Evolutionary conservation across 2,329 filamentous ascomycete species (phyloP).

Genomic region (Arachnopeziza araneosa): DNA sequence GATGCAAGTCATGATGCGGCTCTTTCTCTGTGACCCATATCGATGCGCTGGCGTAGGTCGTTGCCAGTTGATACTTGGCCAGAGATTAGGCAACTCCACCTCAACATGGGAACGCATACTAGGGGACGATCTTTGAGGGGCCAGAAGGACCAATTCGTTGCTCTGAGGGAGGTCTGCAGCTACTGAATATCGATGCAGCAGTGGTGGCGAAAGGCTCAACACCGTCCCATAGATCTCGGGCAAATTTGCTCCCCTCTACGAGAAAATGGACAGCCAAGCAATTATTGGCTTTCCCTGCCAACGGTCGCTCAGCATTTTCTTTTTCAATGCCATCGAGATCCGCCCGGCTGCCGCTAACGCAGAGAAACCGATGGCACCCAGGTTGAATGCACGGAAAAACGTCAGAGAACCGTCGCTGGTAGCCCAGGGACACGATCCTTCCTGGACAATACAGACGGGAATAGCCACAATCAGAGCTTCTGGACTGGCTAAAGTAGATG

Average conservation of each 20-base stretch:
- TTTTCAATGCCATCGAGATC: slow-evolving; percentile 21
- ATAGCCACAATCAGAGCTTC: slow-evolving; percentile 15
- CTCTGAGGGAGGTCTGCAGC: slow-evolving; percentile 29
- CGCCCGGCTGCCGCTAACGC: slow-evolving; percentile 30
- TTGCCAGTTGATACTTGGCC: slow-evolving; percentile 71
- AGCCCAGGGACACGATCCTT: slow-evolving; percentile 25
- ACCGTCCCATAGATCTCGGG: slow-evolving; percentile 22
- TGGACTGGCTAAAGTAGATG: slow-evolving; percentile 19
- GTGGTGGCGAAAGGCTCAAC: slow-evolving; percentile 30
- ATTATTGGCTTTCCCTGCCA: slow-evolving; percentile 10
- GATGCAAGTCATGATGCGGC: slow-evolving; percentile 49
- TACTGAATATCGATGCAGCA: slow-evolving; percentile 28
- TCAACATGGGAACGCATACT: slow-evolving; percentile 38
- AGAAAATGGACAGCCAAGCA: slow-evolving; percentile 13
- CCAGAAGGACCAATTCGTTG: slow-evolving; percentile 28
- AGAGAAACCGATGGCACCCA: slow-evolving; percentile 24
- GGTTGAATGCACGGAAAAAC: slow-evolving; percentile 25
- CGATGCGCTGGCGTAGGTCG: slow-evolving; percentile 89
- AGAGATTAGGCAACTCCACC: slow-evolving; percentile 60
- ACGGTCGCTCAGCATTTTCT: slow-evolving; percentile 1
- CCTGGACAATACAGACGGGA: slow-evolving; percentile 13
- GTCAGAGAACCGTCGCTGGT: slow-evolving; percentile 20
- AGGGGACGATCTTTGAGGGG: slow-evolving; percentile 30
- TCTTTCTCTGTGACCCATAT: slow-evolving; percentile 61
- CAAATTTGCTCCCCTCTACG: slow-evolving; percentile 19